Evolutionary conservation across 768 basidiomycete genomes (phyloP).

Genomic region (Naganishia onofrii): DNA sequence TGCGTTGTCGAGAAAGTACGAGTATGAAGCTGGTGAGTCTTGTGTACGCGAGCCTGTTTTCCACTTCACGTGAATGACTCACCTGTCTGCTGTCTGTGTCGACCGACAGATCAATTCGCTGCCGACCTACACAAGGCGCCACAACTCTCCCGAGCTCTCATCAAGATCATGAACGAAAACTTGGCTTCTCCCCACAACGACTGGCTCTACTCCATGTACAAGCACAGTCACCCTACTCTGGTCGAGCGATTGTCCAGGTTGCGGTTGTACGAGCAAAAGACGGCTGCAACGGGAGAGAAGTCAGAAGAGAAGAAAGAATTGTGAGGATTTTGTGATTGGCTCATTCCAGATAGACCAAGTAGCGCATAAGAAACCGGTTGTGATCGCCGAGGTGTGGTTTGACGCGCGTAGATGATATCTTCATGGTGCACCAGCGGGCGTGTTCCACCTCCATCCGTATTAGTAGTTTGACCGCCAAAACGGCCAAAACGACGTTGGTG

Average conservation of each 20-base stretch:
- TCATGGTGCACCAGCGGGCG: too few species aligned
- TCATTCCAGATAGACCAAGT: too few species aligned
- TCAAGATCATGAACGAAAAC: conserved; percentile 86
- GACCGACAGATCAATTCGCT: conserved; percentile 73
- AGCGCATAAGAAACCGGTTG: too few species aligned
- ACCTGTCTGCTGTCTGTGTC: too few species aligned
- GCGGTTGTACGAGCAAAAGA: conserved; percentile 10
- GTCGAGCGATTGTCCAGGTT: conserved; percentile 76
- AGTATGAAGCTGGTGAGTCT: conserved; percentile 88
- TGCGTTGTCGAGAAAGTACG: conserved; percentile 76
- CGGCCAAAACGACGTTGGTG: not conserved
- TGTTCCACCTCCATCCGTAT: too few species aligned
- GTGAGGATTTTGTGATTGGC: not conserved
- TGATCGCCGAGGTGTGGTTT: too few species aligned
- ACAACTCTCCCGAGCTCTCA: conserved; percentile 60
- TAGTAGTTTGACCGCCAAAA: too few species aligned
- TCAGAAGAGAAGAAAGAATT: conserved; percentile 13
- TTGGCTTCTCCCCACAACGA: conserved; percentile 91
- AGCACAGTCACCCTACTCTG: conserved; percentile 92
- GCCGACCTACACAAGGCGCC: conserved; percentile 62
- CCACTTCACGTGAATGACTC: not conserved
- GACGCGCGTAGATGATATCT: too few species aligned
- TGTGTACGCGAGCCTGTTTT: conserved; percentile 43
- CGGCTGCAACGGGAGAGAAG: conserved; percentile 57
- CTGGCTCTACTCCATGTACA: conserved; percentile 92